Conservation (phyloP, 306 rosid genomes). For the Notholithocarpus densiflorus region DNA sequence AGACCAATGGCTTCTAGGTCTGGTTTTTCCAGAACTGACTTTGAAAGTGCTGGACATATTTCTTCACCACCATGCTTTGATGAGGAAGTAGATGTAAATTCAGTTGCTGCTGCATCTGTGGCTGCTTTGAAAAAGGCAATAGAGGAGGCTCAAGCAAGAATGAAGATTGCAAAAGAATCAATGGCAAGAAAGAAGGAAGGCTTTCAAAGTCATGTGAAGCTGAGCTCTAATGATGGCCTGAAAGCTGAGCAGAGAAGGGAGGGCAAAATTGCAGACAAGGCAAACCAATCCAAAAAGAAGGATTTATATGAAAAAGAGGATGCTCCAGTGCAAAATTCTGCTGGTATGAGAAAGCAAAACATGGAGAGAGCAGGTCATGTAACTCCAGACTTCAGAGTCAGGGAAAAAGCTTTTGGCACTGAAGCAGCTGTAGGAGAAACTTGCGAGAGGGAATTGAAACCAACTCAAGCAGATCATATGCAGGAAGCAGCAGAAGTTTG, state of each 20-base stretch:
- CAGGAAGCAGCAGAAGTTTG: slow-evolving; percentile 35
- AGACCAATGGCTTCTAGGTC: slow-evolving; percentile 33
- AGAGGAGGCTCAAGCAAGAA: slow-evolving; percentile 83
- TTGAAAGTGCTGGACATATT: slow-evolving; percentile 31
- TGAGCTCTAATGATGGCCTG: slow-evolving; percentile 34
- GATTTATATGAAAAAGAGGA: slow-evolving; percentile 30
- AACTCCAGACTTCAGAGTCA: slow-evolving; percentile 29
- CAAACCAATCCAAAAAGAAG: slow-evolving; percentile 37
- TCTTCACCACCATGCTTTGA: slow-evolving; percentile 54
- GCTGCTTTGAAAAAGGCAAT: slow-evolving; percentile 92
- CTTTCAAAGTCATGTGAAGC: slow-evolving; percentile 44
- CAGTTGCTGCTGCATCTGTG: slow-evolving; percentile 76
- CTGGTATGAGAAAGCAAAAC: slow-evolving; percentile 34
- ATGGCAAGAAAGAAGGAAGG: slow-evolving; percentile 78
- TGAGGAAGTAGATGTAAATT: slow-evolving; percentile 67
- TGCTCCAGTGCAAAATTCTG: slow-evolving; percentile 29
- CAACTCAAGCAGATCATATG: slow-evolving; percentile 32
- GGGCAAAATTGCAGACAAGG: slow-evolving; percentile 23
- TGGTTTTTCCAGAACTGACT: slow-evolving; percentile 31
- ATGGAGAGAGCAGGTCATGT: slow-evolving; percentile 27
- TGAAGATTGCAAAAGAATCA: slow-evolving; percentile 62
- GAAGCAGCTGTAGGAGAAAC: slow-evolving; percentile 35
- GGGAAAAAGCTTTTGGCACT: slow-evolving; percentile 14
- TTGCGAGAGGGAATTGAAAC: slow-evolving; percentile 24
- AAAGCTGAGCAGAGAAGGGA: slow-evolving; percentile 38